Conservation (phyloP, 345 rosid species). For the Triadica sebifera region DNA sequence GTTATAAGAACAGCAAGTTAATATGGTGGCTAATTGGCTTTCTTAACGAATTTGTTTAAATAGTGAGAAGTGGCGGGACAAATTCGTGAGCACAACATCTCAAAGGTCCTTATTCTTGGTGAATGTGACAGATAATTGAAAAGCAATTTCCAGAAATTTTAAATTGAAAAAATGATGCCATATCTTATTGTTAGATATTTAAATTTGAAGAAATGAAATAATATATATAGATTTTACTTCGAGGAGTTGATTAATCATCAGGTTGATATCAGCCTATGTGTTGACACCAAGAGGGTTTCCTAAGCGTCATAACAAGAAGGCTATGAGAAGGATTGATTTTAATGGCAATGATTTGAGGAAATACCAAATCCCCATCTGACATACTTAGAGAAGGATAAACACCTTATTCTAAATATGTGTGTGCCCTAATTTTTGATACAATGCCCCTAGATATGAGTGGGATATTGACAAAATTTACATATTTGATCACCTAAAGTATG, state of each 20-base stretch:
- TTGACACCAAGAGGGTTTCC: not conserved
- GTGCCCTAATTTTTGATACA: not conserved
- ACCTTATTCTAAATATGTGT: not conserved
- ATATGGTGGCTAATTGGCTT: no score
- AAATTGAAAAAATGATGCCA: not conserved
- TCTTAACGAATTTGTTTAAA: constrained; percentile 40
- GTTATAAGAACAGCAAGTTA: not conserved
- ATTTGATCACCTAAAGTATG: no score
- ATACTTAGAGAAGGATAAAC: not conserved
- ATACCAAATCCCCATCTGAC: not conserved
- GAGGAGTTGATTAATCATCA: not conserved
- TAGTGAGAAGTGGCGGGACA: constrained; percentile 37
- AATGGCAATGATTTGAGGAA: not conserved
- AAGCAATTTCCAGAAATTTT: not conserved
- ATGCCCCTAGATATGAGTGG: no score
- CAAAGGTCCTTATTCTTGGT: constrained; percentile 33
- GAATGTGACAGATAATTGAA: not conserved
- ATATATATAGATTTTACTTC: not conserved
- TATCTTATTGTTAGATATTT: not conserved
- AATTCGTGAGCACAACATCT: constrained; percentile 42
- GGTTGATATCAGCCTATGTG: not conserved
- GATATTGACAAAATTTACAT: no score
- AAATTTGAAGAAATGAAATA: not conserved
- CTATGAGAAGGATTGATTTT: not conserved
- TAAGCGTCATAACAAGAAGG: not conserved